Percentiles rank a stretch among this genome's conserved stretches.
Conservation (phyloP, 129 eudicot species). For the Sambucus nigra region DNA sequence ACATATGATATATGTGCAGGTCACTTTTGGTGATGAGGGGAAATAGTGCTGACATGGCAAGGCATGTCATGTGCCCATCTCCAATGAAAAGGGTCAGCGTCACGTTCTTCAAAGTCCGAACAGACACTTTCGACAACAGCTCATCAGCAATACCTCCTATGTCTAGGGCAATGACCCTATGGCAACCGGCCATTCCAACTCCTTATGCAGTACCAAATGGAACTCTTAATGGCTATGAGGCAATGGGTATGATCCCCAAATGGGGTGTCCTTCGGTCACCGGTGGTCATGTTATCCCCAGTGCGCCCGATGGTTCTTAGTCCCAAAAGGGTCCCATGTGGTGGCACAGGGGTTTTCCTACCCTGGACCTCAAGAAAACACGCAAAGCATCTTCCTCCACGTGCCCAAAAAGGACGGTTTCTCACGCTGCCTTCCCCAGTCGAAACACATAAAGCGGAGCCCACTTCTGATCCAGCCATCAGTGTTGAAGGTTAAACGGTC, state of each 20-base stretch:
- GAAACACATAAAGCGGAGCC: conserved; percentile 38
- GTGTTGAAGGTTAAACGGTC: conserved; percentile 23
- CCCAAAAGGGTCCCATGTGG: conserved; percentile 58
- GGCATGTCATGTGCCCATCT: conserved; percentile 90
- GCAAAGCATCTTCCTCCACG: conserved; percentile 90
- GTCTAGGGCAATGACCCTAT: conserved; percentile 55
- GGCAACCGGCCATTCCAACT: conserved; percentile 68
- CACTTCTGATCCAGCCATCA: conserved; percentile 39
- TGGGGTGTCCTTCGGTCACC: conserved; percentile 74
- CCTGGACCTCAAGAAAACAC: conserved; percentile 65
- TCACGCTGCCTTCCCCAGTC: conserved; percentile 52
- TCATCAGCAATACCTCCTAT: conserved; percentile 25
- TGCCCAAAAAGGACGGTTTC: conserved; percentile 72
- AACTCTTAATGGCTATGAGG: conserved; percentile 33
- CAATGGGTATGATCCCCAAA: conserved; percentile 52
- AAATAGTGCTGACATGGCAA: conserved; percentile 76
- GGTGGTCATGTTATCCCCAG: conserved; percentile 66
- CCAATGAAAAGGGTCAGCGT: conserved; percentile 60
- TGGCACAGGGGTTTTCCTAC: conserved; percentile 96
- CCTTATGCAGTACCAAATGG: conserved; percentile 36
- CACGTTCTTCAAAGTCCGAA: conserved; percentile 70
- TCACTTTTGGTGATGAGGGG: conserved; percentile 82
- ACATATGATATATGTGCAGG: conserved; percentile 24
- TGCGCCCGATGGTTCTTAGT: conserved; percentile 60
- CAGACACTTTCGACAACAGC: conserved; percentile 23